Conservation (phyloP, 2,329 filamentous ascomycete genomes). For the Chalara sp. region DNA sequence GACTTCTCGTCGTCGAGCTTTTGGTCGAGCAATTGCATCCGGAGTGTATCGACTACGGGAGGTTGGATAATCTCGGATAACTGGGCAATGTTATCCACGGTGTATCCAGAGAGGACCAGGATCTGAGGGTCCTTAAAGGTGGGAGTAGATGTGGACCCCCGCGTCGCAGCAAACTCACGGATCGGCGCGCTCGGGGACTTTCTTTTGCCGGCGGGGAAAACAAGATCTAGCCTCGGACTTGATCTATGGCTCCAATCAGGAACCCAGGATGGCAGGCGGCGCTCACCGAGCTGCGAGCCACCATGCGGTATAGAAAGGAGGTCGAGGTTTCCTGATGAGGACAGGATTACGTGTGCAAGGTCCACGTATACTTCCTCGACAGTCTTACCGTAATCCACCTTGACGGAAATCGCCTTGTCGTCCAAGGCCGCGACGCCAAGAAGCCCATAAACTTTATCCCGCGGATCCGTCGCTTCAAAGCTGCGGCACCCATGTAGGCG, state of each 20-base stretch:
- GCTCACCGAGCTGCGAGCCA: background rate
- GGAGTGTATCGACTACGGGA: background rate
- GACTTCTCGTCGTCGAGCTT: background rate
- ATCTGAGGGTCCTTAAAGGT: background rate
- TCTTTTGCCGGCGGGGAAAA: too few relatives aligned
- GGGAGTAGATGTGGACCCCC: background rate
- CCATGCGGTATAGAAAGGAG: background rate
- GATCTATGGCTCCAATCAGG: constrained; percentile 1
- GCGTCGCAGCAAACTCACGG: background rate
- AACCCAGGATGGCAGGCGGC: constrained; percentile 1
- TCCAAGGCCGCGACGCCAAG: background rate
- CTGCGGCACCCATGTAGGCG: background rate
- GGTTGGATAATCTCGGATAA: constrained; percentile 1
- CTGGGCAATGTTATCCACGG: background rate
- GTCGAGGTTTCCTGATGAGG: constrained; percentile 1
- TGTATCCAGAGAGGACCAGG: background rate
- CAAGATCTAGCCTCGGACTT: too few relatives aligned
- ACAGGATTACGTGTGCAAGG: constrained; percentile 1
- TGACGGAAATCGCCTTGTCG: background rate
- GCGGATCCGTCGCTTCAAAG: background rate
- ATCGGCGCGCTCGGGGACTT: background rate
- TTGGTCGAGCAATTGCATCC: background rate
- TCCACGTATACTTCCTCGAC: background rate
- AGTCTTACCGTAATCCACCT: constrained; percentile 2
- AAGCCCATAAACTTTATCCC: background rate